phyloP scores from a whole-genome alignment of 2,329 filamentous ascomycete species.

The Aspergillus neoniger region DNA sequence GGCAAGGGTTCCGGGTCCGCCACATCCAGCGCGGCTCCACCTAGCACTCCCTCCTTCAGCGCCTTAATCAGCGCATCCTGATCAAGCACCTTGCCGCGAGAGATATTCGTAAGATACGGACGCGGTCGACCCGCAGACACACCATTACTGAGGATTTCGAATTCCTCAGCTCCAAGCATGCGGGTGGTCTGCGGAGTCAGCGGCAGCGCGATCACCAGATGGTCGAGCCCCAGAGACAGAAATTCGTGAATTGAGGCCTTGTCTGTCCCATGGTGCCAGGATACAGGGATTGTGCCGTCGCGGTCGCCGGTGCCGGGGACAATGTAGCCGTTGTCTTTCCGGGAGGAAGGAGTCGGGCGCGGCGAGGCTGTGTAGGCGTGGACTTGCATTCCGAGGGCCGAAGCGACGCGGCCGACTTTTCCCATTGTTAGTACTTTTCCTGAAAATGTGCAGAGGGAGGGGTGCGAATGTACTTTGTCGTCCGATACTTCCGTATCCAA shows the following conservation, averaged over 20 bases:
- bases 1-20: conserved; percentile 78
- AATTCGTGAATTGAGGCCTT: conserved; percentile 57
- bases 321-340: conserved; percentile 65
- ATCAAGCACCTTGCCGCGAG: conserved; percentile 64
- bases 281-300: conserved; percentile 56
- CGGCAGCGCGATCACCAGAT: conserved; percentile 59
- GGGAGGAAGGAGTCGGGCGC: conserved; percentile 66
- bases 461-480: conserved; percentile 52
- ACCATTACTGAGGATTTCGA: conserved; percentile 50
- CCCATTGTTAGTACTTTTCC: conserved; percentile 5
- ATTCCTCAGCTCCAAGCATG: conserved; percentile 58
- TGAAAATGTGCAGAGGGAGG: background rate
- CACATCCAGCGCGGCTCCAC: conserved; percentile 74
- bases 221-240: conserved; percentile 57
- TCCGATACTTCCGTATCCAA: conserved; percentile 65
- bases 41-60: conserved; percentile 55
- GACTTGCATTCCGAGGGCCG: conserved; percentile 69
- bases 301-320: conserved; percentile 66
- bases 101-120: conserved; percentile 71
- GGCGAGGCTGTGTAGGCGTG: conserved; percentile 74
- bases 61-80: conserved; percentile 65
- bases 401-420: conserved; percentile 57
- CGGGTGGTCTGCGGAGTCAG: conserved; percentile 58
- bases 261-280: conserved; percentile 60
- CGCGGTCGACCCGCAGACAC: conserved; percentile 31